A percentile compares a stretch with the other conserved stretches of the same genome.
Evolutionary conservation across 257 asterid species (phyloP).

Genomic region (Cruciata laevipes): DNA sequence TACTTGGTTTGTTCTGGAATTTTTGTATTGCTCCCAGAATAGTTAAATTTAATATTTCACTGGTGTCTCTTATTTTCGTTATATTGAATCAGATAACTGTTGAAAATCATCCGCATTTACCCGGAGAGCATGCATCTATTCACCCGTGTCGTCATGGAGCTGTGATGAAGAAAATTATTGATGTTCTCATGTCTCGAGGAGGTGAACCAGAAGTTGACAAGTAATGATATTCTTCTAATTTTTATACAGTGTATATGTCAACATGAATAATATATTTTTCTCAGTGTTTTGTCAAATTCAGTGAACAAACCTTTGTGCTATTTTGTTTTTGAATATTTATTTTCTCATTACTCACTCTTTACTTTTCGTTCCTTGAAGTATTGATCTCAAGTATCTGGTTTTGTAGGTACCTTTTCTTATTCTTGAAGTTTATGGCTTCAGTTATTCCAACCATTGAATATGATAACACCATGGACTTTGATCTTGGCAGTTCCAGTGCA

Average conservation of each 20-base stretch:
- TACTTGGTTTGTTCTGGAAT: not conserved
- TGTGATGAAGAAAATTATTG: conserved; percentile 97
- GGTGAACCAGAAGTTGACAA: conserved; percentile 98
- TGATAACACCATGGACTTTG: conserved; percentile 96
- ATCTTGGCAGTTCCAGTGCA: conserved; percentile 68
- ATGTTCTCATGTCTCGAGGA: conserved; percentile 86
- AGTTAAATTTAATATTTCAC: not conserved
- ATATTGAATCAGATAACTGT: conserved; percentile 64
- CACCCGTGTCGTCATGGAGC: conserved; percentile 99
- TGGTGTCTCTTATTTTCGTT: conserved; percentile 8
- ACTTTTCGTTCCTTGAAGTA: not conserved
- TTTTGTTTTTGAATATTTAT: not conserved
- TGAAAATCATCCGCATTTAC: conserved; percentile 97
- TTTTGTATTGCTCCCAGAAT: not conserved
- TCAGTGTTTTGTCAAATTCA: not conserved
- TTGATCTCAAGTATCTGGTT: conserved; percentile 12
- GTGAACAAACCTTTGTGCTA: not conserved
- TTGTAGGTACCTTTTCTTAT: conserved; percentile 45
- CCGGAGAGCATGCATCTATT: conserved; percentile 94
- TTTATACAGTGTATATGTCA: not conserved
- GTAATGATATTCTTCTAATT: conserved; percentile 29
- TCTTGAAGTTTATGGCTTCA: conserved; percentile 56
- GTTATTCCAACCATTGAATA: conserved; percentile 94
- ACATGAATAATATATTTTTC: too few species aligned
- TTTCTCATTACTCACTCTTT: not conserved